Percentiles rank a stretch among this genome's conserved stretches.
These are phyloP conservation scores for Helminthosporium solani DNA, from an alignment of 2,329 filamentous ascomycete species.

Conservation along the genomic window DNA sequence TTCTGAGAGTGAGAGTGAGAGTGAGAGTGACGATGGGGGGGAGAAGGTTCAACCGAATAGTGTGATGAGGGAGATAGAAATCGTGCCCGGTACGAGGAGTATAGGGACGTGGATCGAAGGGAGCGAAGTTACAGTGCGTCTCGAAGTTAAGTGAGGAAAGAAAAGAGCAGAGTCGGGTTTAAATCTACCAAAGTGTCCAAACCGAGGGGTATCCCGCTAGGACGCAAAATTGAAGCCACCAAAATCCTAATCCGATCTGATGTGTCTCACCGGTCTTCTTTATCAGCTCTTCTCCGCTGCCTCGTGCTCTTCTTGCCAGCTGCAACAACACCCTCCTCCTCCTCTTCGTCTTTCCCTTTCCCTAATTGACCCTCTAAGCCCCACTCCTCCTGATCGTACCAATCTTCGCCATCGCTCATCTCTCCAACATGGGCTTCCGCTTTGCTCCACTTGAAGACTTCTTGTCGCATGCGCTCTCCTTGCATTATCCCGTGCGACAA, in stretches of 20 bases:
- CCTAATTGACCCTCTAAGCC: conserved; percentile 70
- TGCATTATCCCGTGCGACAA: conserved; percentile 70
- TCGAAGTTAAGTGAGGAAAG: conserved; percentile 54
- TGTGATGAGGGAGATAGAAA: conserved; percentile 75
- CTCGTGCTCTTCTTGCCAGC: conserved; percentile 52
- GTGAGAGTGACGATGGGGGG: conserved; percentile 42
- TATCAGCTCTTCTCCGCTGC: conserved; percentile 38
- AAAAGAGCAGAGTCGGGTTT: neutral
- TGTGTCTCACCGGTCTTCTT: conserved; percentile 34
- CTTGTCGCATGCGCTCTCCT: conserved; percentile 69
- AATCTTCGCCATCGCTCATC: conserved; percentile 86
- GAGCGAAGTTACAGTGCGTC: conserved; percentile 66
- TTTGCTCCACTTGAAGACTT: conserved; percentile 73
- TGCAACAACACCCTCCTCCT: conserved; percentile 58
- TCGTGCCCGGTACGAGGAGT: conserved; percentile 76
- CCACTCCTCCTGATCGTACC: conserved; percentile 84
- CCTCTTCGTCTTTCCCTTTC: conserved; percentile 82
- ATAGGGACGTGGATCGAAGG: conserved; percentile 83
- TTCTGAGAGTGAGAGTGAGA: conserved; percentile 47
- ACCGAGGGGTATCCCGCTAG: conserved; percentile 22
- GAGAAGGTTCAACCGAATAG: conserved; percentile 68
- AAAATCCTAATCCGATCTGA: neutral
- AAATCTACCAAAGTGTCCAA: neutral
- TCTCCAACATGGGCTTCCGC: conserved; percentile 75
- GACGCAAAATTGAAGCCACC: neutral